Evolutionary conservation across 2,329 filamentous ascomycete species (phyloP).

Genomic region (Colletotrichum chlorophyti): DNA sequence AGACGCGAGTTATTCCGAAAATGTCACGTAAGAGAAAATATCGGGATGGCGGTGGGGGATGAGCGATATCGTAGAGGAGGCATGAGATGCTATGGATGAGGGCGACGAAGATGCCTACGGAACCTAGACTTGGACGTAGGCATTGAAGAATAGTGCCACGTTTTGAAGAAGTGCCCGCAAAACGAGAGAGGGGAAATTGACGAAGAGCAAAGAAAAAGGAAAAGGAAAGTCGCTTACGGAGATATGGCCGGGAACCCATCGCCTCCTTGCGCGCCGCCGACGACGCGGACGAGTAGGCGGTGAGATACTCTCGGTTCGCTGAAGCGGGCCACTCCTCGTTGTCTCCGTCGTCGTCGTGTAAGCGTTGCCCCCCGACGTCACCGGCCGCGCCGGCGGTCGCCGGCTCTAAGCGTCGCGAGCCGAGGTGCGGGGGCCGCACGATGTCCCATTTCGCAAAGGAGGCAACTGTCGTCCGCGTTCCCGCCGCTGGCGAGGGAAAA

Average conservation of each 20-base stretch:
- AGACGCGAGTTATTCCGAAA: conserved; percentile 12
- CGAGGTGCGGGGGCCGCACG: conserved; percentile 10
- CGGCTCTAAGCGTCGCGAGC: conserved; percentile 11
- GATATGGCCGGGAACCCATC: conserved; percentile 40
- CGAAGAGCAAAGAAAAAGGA: not conserved
- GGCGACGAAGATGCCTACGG: no score
- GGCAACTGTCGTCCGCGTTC: not conserved
- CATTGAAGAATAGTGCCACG: no score
- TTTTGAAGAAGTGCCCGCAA: no score
- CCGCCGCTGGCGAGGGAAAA: conserved; percentile 15
- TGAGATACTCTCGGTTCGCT: conserved; percentile 38
- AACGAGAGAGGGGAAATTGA: not conserved
- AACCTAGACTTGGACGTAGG: no score
- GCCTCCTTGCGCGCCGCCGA: conserved; percentile 38
- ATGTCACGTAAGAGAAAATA: conserved; percentile 22
- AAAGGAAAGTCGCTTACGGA: conserved; percentile 40
- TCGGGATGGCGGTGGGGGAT: conserved; percentile 12
- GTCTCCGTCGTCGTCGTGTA: conserved; percentile 24
- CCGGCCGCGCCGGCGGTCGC: not conserved
- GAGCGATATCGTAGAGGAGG: conserved; percentile 2
- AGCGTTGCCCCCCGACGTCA: not conserved
- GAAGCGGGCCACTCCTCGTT: conserved; percentile 39
- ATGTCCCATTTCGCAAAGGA: conserved; percentile 28
- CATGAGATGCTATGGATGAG: no score
- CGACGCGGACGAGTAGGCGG: conserved; percentile 38